Conservation (phyloP, 371 early-diverging fungal species). For the Mucor indicus region DNA sequence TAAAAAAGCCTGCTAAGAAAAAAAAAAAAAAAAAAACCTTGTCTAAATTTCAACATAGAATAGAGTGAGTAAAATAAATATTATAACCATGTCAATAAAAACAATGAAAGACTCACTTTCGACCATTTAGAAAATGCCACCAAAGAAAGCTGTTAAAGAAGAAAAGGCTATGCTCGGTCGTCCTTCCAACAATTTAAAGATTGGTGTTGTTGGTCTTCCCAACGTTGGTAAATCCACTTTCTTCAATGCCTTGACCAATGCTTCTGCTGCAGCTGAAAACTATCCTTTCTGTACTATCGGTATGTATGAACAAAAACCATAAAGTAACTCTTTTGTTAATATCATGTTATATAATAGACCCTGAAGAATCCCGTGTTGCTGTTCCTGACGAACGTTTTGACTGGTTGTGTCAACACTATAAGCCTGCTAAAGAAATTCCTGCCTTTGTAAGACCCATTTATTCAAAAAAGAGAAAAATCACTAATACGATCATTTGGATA, state of each 20-base stretch:
- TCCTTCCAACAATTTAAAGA: constrained; percentile 95
- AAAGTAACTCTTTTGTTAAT: neutral
- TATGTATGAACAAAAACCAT: too few relatives aligned
- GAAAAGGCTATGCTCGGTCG: constrained; percentile 88
- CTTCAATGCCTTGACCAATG: constrained; percentile 94
- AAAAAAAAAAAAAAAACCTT: too few relatives aligned
- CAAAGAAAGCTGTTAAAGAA: constrained; percentile 80
- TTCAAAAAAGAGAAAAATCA: neutral
- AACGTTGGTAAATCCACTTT: constrained; percentile 98
- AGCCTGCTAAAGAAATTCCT: constrained; percentile 66
- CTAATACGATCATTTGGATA: constrained; percentile 23
- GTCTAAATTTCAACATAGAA: too few relatives aligned
- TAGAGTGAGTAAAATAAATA: too few relatives aligned
- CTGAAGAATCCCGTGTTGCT: constrained; percentile 89
- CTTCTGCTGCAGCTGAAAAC: constrained; percentile 87
- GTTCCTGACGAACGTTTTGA: constrained; percentile 95
- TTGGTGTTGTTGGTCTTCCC: constrained; percentile 98
- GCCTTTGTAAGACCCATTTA: constrained; percentile 52
- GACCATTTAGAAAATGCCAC: too few relatives aligned
- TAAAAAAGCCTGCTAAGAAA: too few relatives aligned
- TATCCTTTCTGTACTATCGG: constrained; percentile 54
- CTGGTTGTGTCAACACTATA: constrained; percentile 77
- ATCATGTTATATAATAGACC: constrained; percentile 60
- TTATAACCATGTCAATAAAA: too few relatives aligned
- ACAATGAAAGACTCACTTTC: too few relatives aligned